These are phyloP conservation scores for Bryopsis sp. DNA, from an alignment of 139 green algal genomes.

Conservation along the genomic window DNA sequence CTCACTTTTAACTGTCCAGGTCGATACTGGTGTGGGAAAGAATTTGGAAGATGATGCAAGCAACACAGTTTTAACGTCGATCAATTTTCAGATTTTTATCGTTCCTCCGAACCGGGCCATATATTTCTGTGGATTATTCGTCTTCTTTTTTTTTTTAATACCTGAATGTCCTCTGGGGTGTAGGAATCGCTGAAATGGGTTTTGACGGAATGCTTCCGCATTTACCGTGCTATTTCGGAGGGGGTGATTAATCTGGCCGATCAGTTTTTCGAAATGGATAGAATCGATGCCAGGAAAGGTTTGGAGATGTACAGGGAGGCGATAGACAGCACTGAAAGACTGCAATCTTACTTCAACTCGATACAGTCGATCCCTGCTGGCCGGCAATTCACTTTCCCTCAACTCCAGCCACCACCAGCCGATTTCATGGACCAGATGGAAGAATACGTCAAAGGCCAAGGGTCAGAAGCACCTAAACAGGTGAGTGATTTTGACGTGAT, in stretches of 20 bases:
- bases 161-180: too few relatives aligned
- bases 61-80: too few relatives aligned
- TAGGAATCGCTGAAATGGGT: constrained; percentile 33
- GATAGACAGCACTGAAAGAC: constrained; percentile 5
- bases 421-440: constrained; percentile 21
- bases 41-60: too few relatives aligned
- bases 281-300: constrained; percentile 49
- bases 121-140: not conserved
- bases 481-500: too few relatives aligned
- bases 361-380: constrained; percentile 2
- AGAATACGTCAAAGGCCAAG: constrained; percentile 19
- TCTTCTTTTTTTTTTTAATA: too few relatives aligned
- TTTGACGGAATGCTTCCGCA: constrained; percentile 49
- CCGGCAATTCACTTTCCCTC: constrained; percentile 8
- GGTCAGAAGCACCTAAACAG: too few relatives aligned
- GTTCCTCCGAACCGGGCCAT: not conserved
- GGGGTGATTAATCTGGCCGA: constrained; percentile 92
- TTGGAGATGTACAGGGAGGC: constrained; percentile 15
- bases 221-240: constrained; percentile 84
- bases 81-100: constrained; percentile 4
- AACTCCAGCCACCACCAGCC: constrained; percentile 13
- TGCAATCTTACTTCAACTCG: constrained; percentile 11
- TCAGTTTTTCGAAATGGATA: constrained; percentile 89
- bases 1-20: not conserved
- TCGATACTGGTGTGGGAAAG: too few relatives aligned